These are phyloP conservation scores for Escallonia herrerae DNA, from an alignment of 129 eudicot species.

Conservation along the genomic window DNA sequence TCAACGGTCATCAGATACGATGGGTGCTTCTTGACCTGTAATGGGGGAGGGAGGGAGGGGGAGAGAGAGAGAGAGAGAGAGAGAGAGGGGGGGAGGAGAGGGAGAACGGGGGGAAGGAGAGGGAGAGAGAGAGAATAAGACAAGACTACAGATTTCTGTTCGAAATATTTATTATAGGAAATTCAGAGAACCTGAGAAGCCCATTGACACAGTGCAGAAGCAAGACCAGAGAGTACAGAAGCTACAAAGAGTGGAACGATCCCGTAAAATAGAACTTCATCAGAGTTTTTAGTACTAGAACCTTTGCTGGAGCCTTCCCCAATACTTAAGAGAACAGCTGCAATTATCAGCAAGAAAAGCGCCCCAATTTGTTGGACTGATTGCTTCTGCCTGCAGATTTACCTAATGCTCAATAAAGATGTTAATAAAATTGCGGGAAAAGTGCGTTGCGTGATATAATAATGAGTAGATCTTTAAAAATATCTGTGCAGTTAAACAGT, in stretches of 20 bases:
- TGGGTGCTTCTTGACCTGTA: slow-evolving; percentile 80
- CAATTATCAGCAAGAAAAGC: slow-evolving; percentile 71
- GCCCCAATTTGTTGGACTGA: slow-evolving; percentile 97
- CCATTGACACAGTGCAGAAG: slow-evolving; percentile 98
- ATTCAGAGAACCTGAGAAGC: slow-evolving; percentile 77
- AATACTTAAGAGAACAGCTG: slow-evolving; percentile 84
- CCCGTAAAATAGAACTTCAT: slow-evolving; percentile 64
- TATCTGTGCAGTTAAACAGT: no score
- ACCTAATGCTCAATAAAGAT: neutral
- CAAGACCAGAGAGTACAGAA: slow-evolving; percentile 94
- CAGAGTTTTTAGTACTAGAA: slow-evolving; percentile 51
- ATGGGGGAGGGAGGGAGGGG: neutral
- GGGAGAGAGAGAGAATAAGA: neutral
- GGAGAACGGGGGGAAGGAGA: neutral
- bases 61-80: neutral
- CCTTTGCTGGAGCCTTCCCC: slow-evolving; percentile 95
- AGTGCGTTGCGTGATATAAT: no score
- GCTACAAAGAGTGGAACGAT: slow-evolving; percentile 86
- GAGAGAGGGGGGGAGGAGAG: neutral
- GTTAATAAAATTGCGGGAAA: no score
- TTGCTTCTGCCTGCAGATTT: slow-evolving; percentile 68
- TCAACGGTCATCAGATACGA: slow-evolving; percentile 96
- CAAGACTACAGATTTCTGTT: neutral
- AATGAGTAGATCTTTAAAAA: no score
- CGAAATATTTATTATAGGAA: slow-evolving; percentile 11